Evolutionary conservation across 2,329 filamentous ascomycete genomes (phyloP).

Genomic region (Pseudogymnoascus sp.): DNA sequence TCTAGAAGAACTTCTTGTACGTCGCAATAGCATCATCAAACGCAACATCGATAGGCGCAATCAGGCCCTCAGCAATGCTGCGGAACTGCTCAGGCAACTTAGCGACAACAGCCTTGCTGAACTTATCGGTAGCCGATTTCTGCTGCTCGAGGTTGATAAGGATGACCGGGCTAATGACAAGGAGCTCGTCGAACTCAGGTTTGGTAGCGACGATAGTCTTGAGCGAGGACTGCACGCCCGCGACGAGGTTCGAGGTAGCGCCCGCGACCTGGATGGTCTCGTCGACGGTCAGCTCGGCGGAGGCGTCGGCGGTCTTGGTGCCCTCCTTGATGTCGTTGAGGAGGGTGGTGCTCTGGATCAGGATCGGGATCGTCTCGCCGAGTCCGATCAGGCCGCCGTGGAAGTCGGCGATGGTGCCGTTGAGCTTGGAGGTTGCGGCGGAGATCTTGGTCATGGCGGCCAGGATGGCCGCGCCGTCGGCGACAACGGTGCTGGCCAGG

Average conservation of each 20-base stretch:
- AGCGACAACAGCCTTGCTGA: constrained; percentile 15
- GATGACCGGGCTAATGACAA: constrained; percentile 36
- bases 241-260: constrained; percentile 20
- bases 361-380: constrained; percentile 30
- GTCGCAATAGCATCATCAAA: constrained; percentile 16
- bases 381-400: constrained; percentile 12
- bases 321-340: constrained; percentile 35
- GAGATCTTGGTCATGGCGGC: constrained; percentile 19
- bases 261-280: constrained; percentile 34
- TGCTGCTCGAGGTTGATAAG: constrained; percentile 36
- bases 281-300: constrained; percentile 31
- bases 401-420: constrained; percentile 16
- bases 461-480: constrained; percentile 20
- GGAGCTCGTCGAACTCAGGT: constrained; percentile 37
- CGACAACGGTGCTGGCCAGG: constrained; percentile 17
- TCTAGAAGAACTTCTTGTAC: constrained; percentile 12
- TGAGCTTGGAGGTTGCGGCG: constrained; percentile 18
- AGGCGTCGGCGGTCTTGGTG: constrained; percentile 31
- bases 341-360: constrained; percentile 32
- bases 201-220: constrained; percentile 26
- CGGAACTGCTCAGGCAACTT: constrained; percentile 17
- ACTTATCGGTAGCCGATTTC: constrained; percentile 32
- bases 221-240: constrained; percentile 12
- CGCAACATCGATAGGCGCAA: constrained; percentile 31
- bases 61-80: constrained; percentile 23